Conservation (phyloP, 352 stramenopile species). For the Paralagenidium karlingii region DNA sequence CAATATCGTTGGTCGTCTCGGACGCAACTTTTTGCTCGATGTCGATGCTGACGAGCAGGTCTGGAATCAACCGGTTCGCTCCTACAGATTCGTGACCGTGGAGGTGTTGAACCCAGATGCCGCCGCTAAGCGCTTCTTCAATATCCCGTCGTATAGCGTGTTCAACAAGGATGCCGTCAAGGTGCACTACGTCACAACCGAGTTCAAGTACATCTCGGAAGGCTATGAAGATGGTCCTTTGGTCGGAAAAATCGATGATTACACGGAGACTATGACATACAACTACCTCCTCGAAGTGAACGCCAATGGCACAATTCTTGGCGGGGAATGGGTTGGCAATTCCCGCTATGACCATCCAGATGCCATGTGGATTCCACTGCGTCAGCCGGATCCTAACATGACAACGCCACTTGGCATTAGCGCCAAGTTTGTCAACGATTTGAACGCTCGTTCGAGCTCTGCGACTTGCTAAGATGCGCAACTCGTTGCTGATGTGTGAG, state of each 20-base stretch:
- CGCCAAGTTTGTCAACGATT: too few relatives aligned
- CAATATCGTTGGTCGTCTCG: conserved; percentile 29
- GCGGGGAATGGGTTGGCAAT: conserved; percentile 25
- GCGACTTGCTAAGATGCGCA: too few relatives aligned
- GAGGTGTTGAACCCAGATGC: conserved; percentile 6
- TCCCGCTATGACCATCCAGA: conserved; percentile 21
- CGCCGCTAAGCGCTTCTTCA: conserved; percentile 20
- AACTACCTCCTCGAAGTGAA: conserved; percentile 28
- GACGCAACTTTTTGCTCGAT: conserved; percentile 25
- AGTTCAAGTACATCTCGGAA: conserved; percentile 29
- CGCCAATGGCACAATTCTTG: conserved; percentile 14
- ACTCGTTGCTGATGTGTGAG: too few relatives aligned
- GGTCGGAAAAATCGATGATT: conserved; percentile 15
- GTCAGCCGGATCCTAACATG: conserved; percentile 11
- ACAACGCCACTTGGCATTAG: too few relatives aligned
- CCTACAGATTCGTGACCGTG: conserved; percentile 15
- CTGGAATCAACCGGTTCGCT: conserved; percentile 49
- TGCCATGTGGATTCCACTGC: conserved; percentile 19
- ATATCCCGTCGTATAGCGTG: conserved; percentile 21
- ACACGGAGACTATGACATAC: conserved; percentile 16
- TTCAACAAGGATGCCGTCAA: conserved; percentile 27
- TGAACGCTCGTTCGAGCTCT: too few relatives aligned
- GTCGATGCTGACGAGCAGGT: conserved; percentile 17
- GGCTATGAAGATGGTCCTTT: conserved; percentile 23
- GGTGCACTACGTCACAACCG: conserved; percentile 26